phyloP scores from a whole-genome alignment of 805 yeast genomes.

The Saccharomyces cerevisiae region DNA sequence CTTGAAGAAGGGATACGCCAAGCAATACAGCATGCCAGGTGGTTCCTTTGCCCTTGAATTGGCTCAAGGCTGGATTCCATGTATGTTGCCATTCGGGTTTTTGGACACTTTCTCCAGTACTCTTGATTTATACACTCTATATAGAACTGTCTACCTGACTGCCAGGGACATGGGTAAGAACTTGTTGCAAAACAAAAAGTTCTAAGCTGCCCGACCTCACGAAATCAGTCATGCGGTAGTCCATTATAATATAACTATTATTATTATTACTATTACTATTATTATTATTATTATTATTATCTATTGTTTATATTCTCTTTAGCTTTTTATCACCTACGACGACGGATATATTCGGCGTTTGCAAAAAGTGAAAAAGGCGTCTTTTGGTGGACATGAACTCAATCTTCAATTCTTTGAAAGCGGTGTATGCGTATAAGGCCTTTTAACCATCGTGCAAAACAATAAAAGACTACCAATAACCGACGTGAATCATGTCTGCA shows the following conservation, averaged over 20 bases:
- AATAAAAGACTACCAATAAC: not conserved
- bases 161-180: conserved; percentile 71
- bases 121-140: conserved; percentile 62
- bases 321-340: not conserved
- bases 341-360: not conserved
- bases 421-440: not conserved
- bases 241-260: not conserved
- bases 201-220: conserved; percentile 30
- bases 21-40: conserved; percentile 80
- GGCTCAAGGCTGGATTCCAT: conserved; percentile 98
- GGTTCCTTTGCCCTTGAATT: conserved; percentile 85
- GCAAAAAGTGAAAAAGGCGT: not conserved
- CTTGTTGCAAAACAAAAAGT: conserved; percentile 55
- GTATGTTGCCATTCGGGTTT: conserved; percentile 95
- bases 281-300: not conserved
- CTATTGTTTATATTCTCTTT: not conserved
- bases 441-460: not conserved
- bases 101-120: conserved; percentile 74
- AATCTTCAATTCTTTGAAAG: not conserved
- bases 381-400: not conserved
- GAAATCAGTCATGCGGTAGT: not conserved
- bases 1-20: conserved; percentile 59
- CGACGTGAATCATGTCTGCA: not conserved
- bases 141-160: conserved; percentile 63
- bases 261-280: not conserved